Percentiles rank a stretch among this genome's conserved stretches.
These are phyloP conservation scores for Calycina herbarum DNA, from an alignment of 2,329 filamentous ascomycete genomes.

Conservation along the genomic window DNA sequence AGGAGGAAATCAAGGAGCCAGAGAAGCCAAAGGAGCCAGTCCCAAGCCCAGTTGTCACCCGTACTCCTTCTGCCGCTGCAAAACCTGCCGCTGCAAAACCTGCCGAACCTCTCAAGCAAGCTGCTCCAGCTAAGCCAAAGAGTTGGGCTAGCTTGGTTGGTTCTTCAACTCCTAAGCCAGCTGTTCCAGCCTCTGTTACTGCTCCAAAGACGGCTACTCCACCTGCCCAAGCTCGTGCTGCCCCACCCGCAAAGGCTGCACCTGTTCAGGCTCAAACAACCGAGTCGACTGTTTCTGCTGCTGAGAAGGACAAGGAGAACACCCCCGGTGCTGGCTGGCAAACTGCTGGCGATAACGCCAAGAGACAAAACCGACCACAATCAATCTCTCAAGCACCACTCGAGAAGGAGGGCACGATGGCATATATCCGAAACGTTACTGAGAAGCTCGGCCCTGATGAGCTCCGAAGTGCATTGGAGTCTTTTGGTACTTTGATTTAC, in stretches of 20 bases:
- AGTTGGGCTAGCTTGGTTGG: constrained; percentile 71
- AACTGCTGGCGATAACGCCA: constrained; percentile 77
- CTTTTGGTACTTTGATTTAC: constrained; percentile 69
- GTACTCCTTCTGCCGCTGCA: constrained; percentile 29
- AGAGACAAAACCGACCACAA: constrained; percentile 77
- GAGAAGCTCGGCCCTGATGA: constrained; percentile 79
- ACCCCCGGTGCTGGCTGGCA: constrained; percentile 71
- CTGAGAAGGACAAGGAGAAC: constrained; percentile 37
- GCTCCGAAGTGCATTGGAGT: constrained; percentile 68
- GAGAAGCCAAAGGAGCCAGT: constrained; percentile 68
- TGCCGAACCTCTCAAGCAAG: constrained; percentile 53
- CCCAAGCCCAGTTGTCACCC: constrained; percentile 53
- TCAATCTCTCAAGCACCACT: constrained; percentile 55
- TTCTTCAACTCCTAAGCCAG: constrained; percentile 53
- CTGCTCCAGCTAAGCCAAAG: constrained; percentile 61
- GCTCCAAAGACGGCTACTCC: constrained; percentile 56
- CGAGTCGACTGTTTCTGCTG: constrained; percentile 43
- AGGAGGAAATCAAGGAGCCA: constrained; percentile 55
- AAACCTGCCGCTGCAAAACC: constrained; percentile 45
- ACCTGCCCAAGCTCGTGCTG: constrained; percentile 53
- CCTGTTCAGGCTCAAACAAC: constrained; percentile 49
- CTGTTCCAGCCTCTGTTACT: constrained; percentile 44
- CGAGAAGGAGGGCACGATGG: constrained; percentile 76
- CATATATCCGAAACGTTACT: constrained; percentile 94
- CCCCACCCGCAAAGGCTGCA: constrained; percentile 40